A percentile compares a stretch with the other conserved stretches of the same genome.
Conservation (phyloP, 805 yeast genomes). For the Groenewaldozyma tartarivorans region DNA sequence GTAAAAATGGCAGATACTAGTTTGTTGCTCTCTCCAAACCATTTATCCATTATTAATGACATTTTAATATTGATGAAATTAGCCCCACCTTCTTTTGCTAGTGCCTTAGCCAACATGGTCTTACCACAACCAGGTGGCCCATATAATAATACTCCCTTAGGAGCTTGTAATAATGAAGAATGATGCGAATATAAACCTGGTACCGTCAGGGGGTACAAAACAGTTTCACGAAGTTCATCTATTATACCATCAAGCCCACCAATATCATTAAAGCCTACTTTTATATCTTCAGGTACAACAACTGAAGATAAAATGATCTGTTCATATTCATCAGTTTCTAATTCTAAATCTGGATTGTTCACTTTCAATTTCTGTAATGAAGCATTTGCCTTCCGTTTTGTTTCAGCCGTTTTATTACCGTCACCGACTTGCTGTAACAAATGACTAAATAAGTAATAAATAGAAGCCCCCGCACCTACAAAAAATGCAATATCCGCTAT, state of each 20-base stretch:
- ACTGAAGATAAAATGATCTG: slow-evolving; percentile 65
- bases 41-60: slow-evolving; percentile 92
- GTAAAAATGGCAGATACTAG: slow-evolving; percentile 89
- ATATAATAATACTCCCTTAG: slow-evolving; percentile 83
- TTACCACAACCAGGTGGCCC: slow-evolving; percentile 94
- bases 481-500: slow-evolving; percentile 40
- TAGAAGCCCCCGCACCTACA: slow-evolving; percentile 57
- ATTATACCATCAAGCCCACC: slow-evolving; percentile 83
- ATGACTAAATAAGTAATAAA: slow-evolving; percentile 50
- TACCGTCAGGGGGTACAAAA: slow-evolving; percentile 69
- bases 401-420: slow-evolving; percentile 41
- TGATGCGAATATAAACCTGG: slow-evolving; percentile 69
- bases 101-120: slow-evolving; percentile 90
- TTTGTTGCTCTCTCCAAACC: slow-evolving; percentile 96
- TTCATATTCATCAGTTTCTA: slow-evolving; percentile 65
- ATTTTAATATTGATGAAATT: slow-evolving; percentile 82
- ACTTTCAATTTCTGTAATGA: slow-evolving; percentile 49
- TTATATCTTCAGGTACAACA: slow-evolving; percentile 75
- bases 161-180: slow-evolving; percentile 68
- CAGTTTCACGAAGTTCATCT: slow-evolving; percentile 80
- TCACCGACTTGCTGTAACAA: slow-evolving; percentile 36
- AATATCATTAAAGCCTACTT: slow-evolving; percentile 66
- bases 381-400: slow-evolving; percentile 49
- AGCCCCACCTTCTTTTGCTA: slow-evolving; percentile 87
- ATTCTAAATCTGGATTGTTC: slow-evolving; percentile 45